These are phyloP conservation scores for Dimargaris verticillata DNA, from an alignment of 192 early-diverging fungal species.

Conservation along the genomic window DNA sequence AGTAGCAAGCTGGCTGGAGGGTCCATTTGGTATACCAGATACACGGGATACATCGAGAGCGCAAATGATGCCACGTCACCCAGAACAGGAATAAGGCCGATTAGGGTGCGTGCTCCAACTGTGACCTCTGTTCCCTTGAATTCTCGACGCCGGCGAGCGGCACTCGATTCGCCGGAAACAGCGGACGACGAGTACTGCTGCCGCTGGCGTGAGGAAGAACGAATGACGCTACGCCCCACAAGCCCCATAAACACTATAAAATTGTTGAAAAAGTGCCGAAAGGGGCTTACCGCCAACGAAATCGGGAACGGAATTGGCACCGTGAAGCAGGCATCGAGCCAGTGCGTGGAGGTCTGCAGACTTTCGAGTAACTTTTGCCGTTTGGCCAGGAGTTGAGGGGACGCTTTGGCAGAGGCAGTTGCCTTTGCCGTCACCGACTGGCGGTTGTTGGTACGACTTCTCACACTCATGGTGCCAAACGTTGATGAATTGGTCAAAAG, in stretches of 20 bases:
- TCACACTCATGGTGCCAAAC: no score
- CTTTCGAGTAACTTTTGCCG: not conserved
- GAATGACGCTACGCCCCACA: not conserved
- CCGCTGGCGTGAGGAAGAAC: not conserved
- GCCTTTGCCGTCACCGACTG: no score
- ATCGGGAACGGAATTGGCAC: constrained; percentile 9
- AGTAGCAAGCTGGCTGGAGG: not conserved
- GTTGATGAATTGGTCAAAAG: no score
- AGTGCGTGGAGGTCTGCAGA: not conserved
- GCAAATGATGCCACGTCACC: not conserved
- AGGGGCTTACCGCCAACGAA: constrained; percentile 3
- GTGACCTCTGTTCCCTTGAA: constrained; percentile 9
- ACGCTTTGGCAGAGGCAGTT: not conserved
- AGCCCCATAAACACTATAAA: not conserved
- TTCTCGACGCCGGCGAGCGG: not conserved
- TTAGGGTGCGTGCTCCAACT: not conserved
- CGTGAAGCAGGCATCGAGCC: constrained; percentile 8
- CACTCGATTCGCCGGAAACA: no score
- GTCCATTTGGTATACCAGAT: not conserved
- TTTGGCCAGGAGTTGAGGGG: not conserved
- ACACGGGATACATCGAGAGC: not conserved
- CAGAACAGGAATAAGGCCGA: constrained; percentile 5
- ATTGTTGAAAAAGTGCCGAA: constrained; percentile 6
- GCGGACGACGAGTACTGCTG: not conserved
- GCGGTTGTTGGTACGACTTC: no score